phyloP scores from a whole-genome alignment of 2,329 filamentous ascomycete species.

The Colletotrichum liaoningense region DNA sequence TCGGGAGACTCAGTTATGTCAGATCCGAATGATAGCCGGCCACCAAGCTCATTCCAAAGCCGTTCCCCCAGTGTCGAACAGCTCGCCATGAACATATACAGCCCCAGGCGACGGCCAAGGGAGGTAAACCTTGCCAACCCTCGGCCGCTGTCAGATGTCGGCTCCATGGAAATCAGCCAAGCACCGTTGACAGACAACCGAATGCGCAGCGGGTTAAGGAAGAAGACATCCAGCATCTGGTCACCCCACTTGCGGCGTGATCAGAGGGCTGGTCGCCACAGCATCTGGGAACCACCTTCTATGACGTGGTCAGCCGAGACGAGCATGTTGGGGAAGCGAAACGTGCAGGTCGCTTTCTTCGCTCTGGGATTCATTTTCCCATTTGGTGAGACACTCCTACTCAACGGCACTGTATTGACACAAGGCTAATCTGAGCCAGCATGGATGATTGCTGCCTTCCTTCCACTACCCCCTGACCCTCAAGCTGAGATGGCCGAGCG shows the following conservation, averaged over 20 bases:
- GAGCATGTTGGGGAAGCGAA: conserved; percentile 72
- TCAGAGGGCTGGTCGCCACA: conserved; percentile 66
- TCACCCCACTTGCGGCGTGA: conserved; percentile 79
- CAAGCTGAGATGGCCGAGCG: conserved; percentile 62
- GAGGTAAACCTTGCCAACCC: conserved; percentile 46
- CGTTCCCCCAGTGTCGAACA: conserved; percentile 63
- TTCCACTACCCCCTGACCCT: conserved; percentile 75
- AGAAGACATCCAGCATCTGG: conserved; percentile 73
- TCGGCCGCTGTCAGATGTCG: conserved; percentile 43
- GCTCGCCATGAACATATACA: conserved; percentile 57
- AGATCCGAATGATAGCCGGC: conserved; percentile 59
- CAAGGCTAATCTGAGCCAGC: conserved; percentile 54
- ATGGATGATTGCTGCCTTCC: conserved; percentile 83
- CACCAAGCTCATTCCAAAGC: conserved; percentile 56
- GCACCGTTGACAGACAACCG: conserved; percentile 38
- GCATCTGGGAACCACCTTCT: conserved; percentile 80
- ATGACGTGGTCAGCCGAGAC: conserved; percentile 73
- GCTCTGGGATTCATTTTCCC: conserved; percentile 83
- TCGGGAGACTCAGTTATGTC: conserved; percentile 60
- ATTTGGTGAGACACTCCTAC: conserved; percentile 62
- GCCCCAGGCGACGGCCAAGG: conserved; percentile 56
- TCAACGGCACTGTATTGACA: conserved; percentile 36
- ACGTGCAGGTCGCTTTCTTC: conserved; percentile 81
- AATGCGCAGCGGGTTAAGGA: conserved; percentile 48
- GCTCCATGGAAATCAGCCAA: conserved; percentile 59